phyloP scores from a whole-genome alignment of 1,139 yeast genomes.

The Scheffersomyces illinoinensis region DNA sequence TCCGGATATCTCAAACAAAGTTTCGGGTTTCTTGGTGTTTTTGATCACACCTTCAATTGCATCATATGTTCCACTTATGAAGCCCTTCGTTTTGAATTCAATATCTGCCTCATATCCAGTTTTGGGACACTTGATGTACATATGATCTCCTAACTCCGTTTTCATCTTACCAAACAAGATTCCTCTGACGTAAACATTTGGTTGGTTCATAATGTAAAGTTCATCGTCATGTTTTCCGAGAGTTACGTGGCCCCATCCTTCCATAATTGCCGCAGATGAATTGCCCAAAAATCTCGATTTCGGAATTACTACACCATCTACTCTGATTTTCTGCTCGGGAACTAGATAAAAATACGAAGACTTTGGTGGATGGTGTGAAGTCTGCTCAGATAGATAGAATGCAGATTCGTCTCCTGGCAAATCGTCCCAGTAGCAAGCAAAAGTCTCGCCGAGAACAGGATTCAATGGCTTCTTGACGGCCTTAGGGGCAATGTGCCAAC shows the following conservation, averaged over 20 bases:
- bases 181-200: constrained; percentile 95
- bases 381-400: constrained; percentile 87
- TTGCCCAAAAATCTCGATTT: constrained; percentile 88
- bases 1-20: constrained; percentile 69
- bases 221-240: constrained; percentile 60
- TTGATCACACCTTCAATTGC: constrained; percentile 77
- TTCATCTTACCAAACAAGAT: constrained; percentile 86
- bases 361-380: constrained; percentile 98
- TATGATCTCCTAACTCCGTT: constrained; percentile 90
- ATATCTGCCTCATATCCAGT: constrained; percentile 72
- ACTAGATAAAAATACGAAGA: constrained; percentile 87
- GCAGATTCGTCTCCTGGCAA: constrained; percentile 68
- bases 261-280: constrained; percentile 97
- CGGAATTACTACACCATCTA: constrained; percentile 88
- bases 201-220: constrained; percentile 79
- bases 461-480: constrained; percentile 97
- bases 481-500: constrained; percentile 98
- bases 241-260: constrained; percentile 76
- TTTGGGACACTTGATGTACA: constrained; percentile 66
- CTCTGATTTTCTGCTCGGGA: constrained; percentile 79
- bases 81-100: constrained; percentile 94
- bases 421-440: constrained; percentile 89
- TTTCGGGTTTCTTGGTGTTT: constrained; percentile 52
- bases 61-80: constrained; percentile 89
- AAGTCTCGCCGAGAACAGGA: constrained; percentile 90